A percentile compares a stretch with the other conserved stretches of the same genome.
Evolutionary conservation across 2,329 filamentous ascomycete species (phyloP).

Genomic region (Penicillium sp.): DNA sequence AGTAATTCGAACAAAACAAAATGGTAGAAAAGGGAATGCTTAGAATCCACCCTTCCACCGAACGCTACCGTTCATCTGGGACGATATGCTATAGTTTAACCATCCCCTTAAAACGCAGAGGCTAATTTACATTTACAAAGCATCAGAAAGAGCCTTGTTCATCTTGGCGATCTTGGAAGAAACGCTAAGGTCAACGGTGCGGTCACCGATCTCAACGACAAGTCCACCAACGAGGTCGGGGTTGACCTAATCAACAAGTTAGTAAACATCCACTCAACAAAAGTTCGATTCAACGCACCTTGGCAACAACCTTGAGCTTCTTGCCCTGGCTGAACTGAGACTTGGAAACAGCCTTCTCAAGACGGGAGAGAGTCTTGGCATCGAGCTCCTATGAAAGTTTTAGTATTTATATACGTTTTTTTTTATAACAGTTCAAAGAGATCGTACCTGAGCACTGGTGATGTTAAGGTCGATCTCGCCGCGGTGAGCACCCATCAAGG

Average conservation of each 20-base stretch:
- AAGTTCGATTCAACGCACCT: constrained; percentile 53
- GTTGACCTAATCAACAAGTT: constrained; percentile 66
- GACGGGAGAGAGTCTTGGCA: constrained; percentile 75
- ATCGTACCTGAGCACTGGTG: constrained; percentile 78
- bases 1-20: constrained; percentile 27
- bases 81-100: constrained; percentile 24
- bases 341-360: constrained; percentile 86
- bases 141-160: constrained; percentile 98
- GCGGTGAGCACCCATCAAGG: constrained; percentile 81
- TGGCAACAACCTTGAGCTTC: constrained; percentile 96
- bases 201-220: constrained; percentile 93
- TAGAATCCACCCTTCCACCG: constrained; percentile 6
- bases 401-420: background rate
- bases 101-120: constrained; percentile 22
- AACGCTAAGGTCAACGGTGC: constrained; percentile 96
- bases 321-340: constrained; percentile 86
- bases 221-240: constrained; percentile 91
- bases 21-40: constrained; percentile 7
- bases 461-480: constrained; percentile 93
- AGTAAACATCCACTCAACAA: background rate
- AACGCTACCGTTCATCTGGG: constrained; percentile 30
- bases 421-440: background rate
- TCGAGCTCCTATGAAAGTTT: constrained; percentile 67
- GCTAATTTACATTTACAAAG: constrained; percentile 70
- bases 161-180: constrained; percentile 93